These are phyloP conservation scores for Backusella sp. DNA, from an alignment of 192 early-diverging fungal species.

Conservation along the genomic window DNA sequence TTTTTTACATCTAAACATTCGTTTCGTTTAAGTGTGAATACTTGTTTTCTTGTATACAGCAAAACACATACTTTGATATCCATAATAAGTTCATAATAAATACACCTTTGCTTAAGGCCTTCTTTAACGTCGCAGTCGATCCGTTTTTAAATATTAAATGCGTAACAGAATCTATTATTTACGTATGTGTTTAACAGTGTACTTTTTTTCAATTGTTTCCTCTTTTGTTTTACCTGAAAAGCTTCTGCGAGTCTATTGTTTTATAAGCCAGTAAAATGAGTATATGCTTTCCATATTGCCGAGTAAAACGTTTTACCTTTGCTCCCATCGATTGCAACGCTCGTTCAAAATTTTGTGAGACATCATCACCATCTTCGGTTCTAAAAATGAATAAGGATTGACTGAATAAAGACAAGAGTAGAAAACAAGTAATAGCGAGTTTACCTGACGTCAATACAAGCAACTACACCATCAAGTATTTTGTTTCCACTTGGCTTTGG, in stretches of 20 bases:
- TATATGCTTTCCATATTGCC: background rate
- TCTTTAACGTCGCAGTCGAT: slow-evolving; percentile 25
- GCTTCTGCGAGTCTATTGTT: background rate
- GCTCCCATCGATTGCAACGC: slow-evolving; percentile 32
- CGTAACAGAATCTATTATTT: slow-evolving; percentile 26
- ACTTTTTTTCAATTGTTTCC: background rate
- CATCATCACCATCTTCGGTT: slow-evolving; percentile 39
- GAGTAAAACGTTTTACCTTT: slow-evolving; percentile 22
- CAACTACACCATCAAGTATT: slow-evolving; percentile 19
- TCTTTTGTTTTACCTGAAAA: background rate
- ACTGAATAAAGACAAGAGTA: background rate
- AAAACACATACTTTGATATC: slow-evolving; percentile 17
- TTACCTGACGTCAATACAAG: slow-evolving; percentile 28
- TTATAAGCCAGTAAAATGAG: background rate
- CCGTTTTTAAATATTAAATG: slow-evolving; percentile 37
- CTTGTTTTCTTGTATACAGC: background rate
- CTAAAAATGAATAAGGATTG: slow-evolving; percentile 8
- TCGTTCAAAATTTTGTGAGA: slow-evolving; percentile 29
- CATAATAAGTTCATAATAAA: slow-evolving; percentile 32
- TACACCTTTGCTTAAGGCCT: slow-evolving; percentile 18
- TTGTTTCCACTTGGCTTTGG: background rate
- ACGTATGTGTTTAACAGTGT: background rate
- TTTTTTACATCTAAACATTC: slow-evolving; percentile 17
- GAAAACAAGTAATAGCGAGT: background rate
- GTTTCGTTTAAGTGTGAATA: background rate